phyloP scores from a whole-genome alignment of 768 basidiomycete genomes.

The Filobasidium wieringae region DNA sequence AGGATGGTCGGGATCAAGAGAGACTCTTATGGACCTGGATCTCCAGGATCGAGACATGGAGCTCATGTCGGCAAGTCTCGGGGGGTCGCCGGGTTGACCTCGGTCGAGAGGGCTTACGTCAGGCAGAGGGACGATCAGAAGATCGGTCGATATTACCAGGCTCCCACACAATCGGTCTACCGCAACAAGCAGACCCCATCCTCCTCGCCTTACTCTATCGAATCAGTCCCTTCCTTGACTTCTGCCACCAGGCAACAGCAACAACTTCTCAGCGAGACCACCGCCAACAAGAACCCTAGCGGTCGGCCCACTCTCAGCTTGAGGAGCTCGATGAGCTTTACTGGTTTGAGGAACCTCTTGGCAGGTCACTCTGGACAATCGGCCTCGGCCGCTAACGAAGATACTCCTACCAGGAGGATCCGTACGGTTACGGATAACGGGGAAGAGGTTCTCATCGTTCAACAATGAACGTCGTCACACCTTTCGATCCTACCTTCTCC shows the following conservation, averaged over 20 bases:
- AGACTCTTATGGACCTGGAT: constrained; percentile 6
- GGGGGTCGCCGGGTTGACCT: neutral
- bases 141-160: neutral
- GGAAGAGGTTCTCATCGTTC: constrained; percentile 3
- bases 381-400: neutral
- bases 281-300: neutral
- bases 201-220: neutral
- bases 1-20: constrained; percentile 6
- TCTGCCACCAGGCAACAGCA: neutral
- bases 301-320: neutral
- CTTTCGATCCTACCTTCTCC: neutral
- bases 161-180: neutral
- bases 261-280: neutral
- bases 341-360: constrained; percentile 2
- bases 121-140: neutral
- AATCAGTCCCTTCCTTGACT: neutral
- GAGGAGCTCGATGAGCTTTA: constrained; percentile 2
- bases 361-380: neutral
- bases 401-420: neutral
- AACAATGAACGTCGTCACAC: neutral
- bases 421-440: neutral
- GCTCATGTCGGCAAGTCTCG: neutral
- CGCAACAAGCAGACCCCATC: neutral
- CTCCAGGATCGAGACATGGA: constrained; percentile 2
- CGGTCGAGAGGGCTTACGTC: neutral